These are phyloP conservation scores for Lachancea quebecensis DNA, from an alignment of 805 yeast genomes.

Conservation along the genomic window DNA sequence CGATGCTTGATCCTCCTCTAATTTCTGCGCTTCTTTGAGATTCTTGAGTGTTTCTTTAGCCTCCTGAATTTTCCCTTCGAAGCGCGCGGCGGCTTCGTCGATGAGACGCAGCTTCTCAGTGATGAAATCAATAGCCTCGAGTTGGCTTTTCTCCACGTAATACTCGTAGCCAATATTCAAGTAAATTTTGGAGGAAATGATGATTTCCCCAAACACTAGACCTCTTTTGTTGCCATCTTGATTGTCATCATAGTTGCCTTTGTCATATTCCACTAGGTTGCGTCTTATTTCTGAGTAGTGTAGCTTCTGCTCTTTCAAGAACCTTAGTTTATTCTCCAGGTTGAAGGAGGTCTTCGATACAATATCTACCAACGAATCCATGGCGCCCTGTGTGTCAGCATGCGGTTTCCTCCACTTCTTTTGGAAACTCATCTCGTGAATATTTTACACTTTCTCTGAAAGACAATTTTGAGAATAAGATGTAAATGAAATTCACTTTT, in stretches of 20 bases:
- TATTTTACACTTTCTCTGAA: not conserved
- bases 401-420: no score
- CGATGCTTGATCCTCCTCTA: constrained; percentile 3
- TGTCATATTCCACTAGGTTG: constrained; percentile 7
- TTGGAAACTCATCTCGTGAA: not conserved
- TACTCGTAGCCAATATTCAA: constrained; percentile 30
- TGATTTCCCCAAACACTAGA: constrained; percentile 26
- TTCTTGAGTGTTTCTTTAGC: constrained; percentile 33
- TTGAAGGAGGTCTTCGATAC: constrained; percentile 19
- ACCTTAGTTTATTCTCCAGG: constrained; percentile 19
- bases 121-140: constrained; percentile 22
- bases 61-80: constrained; percentile 35
- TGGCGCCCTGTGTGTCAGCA: not conserved
- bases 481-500: no score
- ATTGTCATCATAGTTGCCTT: constrained; percentile 3
- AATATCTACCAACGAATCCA: constrained; percentile 16
- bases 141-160: constrained; percentile 23
- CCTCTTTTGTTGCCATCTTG: constrained; percentile 15
- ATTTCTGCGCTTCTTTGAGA: constrained; percentile 11
- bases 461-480: no score
- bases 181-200: constrained; percentile 20
- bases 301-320: constrained; percentile 23
- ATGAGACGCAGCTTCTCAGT: constrained; percentile 24
- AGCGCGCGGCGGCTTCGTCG: constrained; percentile 36
- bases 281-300: constrained; percentile 20